Evolutionary conservation across 306 rosid species (phyloP).

Genomic region (Vachellia pachyceras): DNA sequence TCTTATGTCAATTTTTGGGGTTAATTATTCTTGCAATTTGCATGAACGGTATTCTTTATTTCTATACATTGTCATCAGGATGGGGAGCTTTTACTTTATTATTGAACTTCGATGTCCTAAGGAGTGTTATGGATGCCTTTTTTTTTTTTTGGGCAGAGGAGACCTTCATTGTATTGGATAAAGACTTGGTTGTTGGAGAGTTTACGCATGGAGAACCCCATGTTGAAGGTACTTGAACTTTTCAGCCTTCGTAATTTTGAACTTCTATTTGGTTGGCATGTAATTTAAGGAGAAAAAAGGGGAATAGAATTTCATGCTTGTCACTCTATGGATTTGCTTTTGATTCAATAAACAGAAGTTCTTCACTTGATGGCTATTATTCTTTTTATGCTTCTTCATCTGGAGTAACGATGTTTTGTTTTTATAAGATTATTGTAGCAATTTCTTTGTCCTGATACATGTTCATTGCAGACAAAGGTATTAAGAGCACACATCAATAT

Average conservation of each 20-base stretch:
- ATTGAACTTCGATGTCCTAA: not conserved
- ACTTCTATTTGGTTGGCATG: not conserved
- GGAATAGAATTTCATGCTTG: not conserved
- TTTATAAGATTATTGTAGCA: too few species aligned
- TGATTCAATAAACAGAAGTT: not conserved
- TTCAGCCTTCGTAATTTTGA: not conserved
- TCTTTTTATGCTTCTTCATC: too few species aligned
- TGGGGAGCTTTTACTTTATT: not conserved
- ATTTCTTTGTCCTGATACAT: too few species aligned
- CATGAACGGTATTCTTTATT: not conserved
- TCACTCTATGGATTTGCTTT: not conserved
- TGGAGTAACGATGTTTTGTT: too few species aligned
- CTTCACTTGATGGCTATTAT: conserved; percentile 3
- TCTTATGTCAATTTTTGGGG: not conserved
- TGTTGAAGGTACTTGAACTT: conserved; percentile 62
- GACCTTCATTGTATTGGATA: conserved; percentile 83
- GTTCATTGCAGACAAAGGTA: too few species aligned
- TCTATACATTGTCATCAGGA: not conserved
- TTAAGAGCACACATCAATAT: too few species aligned
- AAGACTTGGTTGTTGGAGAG: conserved; percentile 61
- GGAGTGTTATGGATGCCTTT: conserved; percentile 34
- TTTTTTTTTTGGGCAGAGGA: conserved; percentile 59
- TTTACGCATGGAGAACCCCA: conserved; percentile 76
- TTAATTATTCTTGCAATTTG: not conserved
- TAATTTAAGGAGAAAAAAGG: not conserved